Conservation (phyloP, 768 basidiomycete species). For the Lentinula guzmanii region DNA sequence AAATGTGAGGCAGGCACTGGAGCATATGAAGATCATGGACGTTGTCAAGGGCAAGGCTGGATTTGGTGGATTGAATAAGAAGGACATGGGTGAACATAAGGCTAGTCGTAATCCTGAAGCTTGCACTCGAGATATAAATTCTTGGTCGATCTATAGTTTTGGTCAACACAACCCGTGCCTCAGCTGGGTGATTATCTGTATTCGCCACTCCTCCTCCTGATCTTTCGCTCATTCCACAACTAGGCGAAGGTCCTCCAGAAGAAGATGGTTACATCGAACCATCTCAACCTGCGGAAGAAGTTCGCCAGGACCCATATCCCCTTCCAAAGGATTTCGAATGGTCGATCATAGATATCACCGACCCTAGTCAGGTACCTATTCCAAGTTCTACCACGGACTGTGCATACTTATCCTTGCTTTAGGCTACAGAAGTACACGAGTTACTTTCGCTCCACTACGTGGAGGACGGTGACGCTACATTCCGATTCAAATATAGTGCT, state of each 20-base stretch:
- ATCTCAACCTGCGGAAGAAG: constrained; percentile 65
- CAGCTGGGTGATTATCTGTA: constrained; percentile 48
- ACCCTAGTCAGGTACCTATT: constrained; percentile 59
- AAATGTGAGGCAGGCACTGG: constrained; percentile 61
- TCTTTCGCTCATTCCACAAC: constrained; percentile 2
- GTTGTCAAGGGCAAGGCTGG: constrained; percentile 78
- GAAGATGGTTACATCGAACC: constrained; percentile 90
- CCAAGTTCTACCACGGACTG: background rate
- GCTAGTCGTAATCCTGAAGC: constrained; percentile 19
- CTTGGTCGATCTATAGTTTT: constrained; percentile 57
- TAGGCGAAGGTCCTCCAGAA: constrained; percentile 57
- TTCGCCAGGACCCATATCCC: constrained; percentile 83
- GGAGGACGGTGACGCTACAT: constrained; percentile 93
- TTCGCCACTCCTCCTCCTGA: background rate
- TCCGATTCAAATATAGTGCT: constrained; percentile 93
- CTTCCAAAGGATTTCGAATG: constrained; percentile 93
- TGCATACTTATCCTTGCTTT: constrained; percentile 2
- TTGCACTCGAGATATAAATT: constrained; percentile 1
- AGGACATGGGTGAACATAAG: constrained; percentile 86
- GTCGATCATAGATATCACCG: constrained; percentile 73
- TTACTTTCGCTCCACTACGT: constrained; percentile 92
- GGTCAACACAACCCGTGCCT: constrained; percentile 97
- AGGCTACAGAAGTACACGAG: constrained; percentile 91
- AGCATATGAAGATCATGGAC: constrained; percentile 82
- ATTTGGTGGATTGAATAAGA: constrained; percentile 67